A percentile compares a stretch with the other conserved stretches of the same genome.
Conservation (phyloP, 179 eudicot species). For the Dionaea muscipula region DNA sequence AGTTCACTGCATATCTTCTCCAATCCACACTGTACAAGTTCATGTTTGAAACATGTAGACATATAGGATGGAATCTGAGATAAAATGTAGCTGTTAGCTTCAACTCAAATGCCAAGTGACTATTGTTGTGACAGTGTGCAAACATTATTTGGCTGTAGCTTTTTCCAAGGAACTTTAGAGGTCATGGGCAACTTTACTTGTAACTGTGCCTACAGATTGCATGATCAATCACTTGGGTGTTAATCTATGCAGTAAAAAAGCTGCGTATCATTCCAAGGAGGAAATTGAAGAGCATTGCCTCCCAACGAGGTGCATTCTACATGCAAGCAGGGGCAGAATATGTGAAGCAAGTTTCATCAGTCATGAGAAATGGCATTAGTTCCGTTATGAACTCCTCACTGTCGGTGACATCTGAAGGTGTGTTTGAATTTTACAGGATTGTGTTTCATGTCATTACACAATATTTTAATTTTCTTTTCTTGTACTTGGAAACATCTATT, state of each 20-base stretch:
- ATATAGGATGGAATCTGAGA: background rate
- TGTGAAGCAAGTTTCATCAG: slow-evolving; percentile 57
- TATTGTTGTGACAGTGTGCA: too few relatives aligned
- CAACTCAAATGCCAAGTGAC: too few relatives aligned
- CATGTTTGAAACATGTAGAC: background rate
- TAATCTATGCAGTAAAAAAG: slow-evolving; percentile 42
- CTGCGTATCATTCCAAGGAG: slow-evolving; percentile 53
- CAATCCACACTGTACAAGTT: background rate
- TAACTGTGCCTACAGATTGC: background rate
- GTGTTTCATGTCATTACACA: background rate
- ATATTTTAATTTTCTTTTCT: too few relatives aligned
- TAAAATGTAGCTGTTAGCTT: too few relatives aligned
- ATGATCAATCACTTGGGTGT: background rate
- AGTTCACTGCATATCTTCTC: background rate
- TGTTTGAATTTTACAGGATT: slow-evolving; percentile 9
- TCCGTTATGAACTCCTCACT: slow-evolving; percentile 38
- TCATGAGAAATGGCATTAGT: slow-evolving; percentile 56
- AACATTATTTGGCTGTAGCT: too few relatives aligned
- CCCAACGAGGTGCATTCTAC: slow-evolving; percentile 45
- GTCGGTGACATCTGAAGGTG: slow-evolving; percentile 52
- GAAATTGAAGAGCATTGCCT: slow-evolving; percentile 50
- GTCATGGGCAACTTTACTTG: too few relatives aligned
- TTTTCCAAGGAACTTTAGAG: too few relatives aligned
- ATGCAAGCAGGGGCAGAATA: slow-evolving; percentile 73
- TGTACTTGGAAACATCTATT: too few relatives aligned